phyloP scores from a whole-genome alignment of 2,329 filamentous ascomycete genomes.

The Fusarium pininemorale region DNA sequence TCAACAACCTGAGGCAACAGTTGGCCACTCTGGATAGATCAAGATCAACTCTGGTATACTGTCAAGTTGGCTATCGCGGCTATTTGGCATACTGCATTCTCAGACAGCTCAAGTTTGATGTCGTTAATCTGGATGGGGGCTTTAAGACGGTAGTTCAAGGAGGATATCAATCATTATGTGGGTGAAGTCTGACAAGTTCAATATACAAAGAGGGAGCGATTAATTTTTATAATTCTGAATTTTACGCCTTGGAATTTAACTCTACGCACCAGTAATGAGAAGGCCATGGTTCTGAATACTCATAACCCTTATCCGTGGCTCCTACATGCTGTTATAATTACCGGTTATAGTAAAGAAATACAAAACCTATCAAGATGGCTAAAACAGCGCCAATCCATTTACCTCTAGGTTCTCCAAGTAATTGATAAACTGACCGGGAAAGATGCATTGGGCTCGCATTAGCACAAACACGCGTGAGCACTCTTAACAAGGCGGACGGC shows the following conservation, averaged over 20 bases:
- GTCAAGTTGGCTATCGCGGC: not conserved
- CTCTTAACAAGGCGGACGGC: not conserved
- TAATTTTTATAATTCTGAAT: not conserved
- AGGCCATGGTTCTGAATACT: not conserved
- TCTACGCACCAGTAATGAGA: not conserved
- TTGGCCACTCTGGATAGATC: not conserved
- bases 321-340: not conserved
- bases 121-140: not conserved
- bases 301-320: not conserved
- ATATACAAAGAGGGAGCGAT: not conserved
- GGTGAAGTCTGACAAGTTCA: not conserved
- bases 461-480: not conserved
- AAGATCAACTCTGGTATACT: not conserved
- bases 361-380: not conserved
- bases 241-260: not conserved
- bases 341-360: not conserved
- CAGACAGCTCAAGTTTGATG: not conserved
- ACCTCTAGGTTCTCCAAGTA: not conserved
- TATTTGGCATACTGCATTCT: not conserved
- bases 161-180: not conserved
- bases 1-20: not conserved
- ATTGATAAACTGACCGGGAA: not conserved
- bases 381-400: not conserved
- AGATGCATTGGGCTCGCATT: not conserved
- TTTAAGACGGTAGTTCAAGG: not conserved